Evolutionary conservation across 2,329 filamentous ascomycete species (phyloP).

Genomic region (Cladophialophora yegresii): DNA sequence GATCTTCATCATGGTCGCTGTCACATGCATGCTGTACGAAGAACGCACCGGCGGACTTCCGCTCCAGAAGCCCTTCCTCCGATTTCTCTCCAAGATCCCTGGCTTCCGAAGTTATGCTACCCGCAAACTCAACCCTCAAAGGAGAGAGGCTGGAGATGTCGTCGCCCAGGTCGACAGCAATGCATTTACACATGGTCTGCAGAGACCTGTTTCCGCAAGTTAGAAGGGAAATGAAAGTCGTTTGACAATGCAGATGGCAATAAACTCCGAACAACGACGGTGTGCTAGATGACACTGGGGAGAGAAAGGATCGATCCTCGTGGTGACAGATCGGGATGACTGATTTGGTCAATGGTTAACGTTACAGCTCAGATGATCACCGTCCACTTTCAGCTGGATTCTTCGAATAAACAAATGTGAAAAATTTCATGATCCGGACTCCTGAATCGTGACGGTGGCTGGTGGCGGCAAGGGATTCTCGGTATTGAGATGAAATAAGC

Average conservation of each 20-base stretch:
- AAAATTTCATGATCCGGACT: neutral
- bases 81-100: conserved; percentile 34
- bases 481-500: no score
- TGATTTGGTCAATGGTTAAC: neutral
- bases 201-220: neutral
- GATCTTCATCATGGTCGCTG: conserved; percentile 68
- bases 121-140: neutral
- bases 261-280: neutral
- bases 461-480: no score
- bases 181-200: neutral
- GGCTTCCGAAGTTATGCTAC: conserved; percentile 13
- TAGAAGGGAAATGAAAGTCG: neutral
- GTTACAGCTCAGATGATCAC: neutral
- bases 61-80: conserved; percentile 31
- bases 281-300: neutral
- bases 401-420: neutral
- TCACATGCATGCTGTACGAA: conserved; percentile 66
- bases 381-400: neutral
- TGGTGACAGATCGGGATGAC: neutral
- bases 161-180: neutral
- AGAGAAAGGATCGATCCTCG: neutral
- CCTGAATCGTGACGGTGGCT: neutral
- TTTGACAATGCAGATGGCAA: neutral
- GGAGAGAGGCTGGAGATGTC: neutral
- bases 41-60: conserved; percentile 49